Evolutionary conservation across 352 stramenopile species (phyloP).

Genomic region (Globisporangium heterothallicum): DNA sequence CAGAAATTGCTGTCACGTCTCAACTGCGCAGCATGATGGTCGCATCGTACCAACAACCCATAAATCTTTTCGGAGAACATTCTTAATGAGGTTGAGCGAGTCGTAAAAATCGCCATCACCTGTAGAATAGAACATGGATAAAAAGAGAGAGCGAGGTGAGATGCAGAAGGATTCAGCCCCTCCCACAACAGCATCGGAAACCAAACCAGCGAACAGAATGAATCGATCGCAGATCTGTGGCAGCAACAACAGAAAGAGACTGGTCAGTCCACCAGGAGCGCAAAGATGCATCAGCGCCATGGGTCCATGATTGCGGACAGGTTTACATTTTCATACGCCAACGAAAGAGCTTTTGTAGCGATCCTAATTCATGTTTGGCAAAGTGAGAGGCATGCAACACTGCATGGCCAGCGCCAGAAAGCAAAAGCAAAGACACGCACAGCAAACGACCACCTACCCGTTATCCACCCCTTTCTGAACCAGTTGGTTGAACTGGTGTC

Average conservation of each 20-base stretch:
- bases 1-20: neutral
- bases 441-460: conserved; percentile 36
- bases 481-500: conserved; percentile 61
- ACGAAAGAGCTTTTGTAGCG: conserved; percentile 80
- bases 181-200: neutral
- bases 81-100: conserved; percentile 74
- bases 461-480: conserved; percentile 87
- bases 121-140: conserved; percentile 14
- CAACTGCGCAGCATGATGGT: neutral
- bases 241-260: neutral
- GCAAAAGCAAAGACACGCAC: neutral
- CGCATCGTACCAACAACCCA: conserved; percentile 70
- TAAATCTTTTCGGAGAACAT: conserved; percentile 78
- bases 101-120: conserved; percentile 86
- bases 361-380: conserved; percentile 45
- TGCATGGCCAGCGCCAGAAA: conserved; percentile 3
- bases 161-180: neutral
- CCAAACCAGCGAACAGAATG: conserved; percentile 71
- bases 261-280: neutral
- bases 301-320: too few species aligned
- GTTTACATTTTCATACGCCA: conserved; percentile 79
- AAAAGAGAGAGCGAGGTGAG: neutral
- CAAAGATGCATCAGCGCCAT: conserved; percentile 1
- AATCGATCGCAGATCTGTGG: conserved; percentile 74
- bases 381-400: neutral